Evolutionary conservation across 345 rosid genomes (phyloP).

Genomic region (Leavenworthia alabamica): DNA sequence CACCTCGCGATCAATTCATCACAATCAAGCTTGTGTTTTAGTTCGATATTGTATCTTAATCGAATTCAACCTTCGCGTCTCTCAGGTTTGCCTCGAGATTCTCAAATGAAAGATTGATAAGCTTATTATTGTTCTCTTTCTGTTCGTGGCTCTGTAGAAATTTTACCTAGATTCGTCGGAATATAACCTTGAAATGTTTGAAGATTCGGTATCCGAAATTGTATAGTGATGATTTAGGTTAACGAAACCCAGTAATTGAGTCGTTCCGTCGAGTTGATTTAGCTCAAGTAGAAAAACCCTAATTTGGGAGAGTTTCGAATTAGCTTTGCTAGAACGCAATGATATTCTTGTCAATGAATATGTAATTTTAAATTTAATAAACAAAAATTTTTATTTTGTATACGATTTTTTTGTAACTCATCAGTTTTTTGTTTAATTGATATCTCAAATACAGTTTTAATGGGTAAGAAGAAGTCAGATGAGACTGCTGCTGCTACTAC

Average conservation of each 20-base stretch:
- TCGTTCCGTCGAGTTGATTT: background rate
- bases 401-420: background rate
- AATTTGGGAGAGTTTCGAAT: background rate
- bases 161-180: background rate
- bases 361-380: background rate
- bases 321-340: background rate
- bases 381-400: background rate
- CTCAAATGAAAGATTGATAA: background rate
- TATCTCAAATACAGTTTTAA: constrained; percentile 27
- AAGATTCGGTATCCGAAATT: background rate
- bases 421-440: background rate
- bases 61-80: background rate
- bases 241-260: background rate
- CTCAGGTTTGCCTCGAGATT: constrained; percentile 11
- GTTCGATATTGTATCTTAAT: background rate
- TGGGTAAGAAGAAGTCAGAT: constrained; percentile 76
- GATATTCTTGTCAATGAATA: background rate
- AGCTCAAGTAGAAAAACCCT: constrained; percentile 2
- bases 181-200: background rate
- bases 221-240: background rate
- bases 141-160: background rate
- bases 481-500: constrained; percentile 39
- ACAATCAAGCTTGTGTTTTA: background rate
- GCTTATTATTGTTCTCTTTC: background rate
- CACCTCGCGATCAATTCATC: constrained; percentile 1